Evolutionary conservation across 352 stramenopile species (phyloP).

Genomic region (Globisporangium splendens): DNA sequence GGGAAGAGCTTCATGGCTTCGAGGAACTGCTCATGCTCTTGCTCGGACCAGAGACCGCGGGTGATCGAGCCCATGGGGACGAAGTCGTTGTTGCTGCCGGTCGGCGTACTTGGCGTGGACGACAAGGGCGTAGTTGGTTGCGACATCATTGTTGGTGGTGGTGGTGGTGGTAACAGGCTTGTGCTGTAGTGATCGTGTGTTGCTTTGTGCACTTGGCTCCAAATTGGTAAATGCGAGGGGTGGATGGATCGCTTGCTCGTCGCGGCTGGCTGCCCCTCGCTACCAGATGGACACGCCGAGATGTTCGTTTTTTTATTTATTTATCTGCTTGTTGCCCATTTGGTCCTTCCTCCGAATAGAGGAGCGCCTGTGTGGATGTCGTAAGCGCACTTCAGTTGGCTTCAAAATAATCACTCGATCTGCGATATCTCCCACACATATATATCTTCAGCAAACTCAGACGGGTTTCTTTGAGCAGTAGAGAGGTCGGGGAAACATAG

Average conservation of each 20-base stretch:
- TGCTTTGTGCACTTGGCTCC: not conserved
- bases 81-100: constrained; percentile 2
- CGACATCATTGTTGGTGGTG: not conserved
- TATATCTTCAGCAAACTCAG: no score
- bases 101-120: constrained; percentile 9
- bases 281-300: not conserved
- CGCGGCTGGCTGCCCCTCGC: not conserved
- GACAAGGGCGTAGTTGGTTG: constrained; percentile 4
- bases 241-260: not conserved
- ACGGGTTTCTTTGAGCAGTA: no score
- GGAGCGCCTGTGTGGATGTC: not conserved
- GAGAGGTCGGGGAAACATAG: no score
- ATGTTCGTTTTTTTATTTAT: constrained; percentile 1
- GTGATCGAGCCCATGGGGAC: constrained; percentile 33
- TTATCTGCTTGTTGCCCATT: not conserved
- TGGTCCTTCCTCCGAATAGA: not conserved
- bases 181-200: not conserved
- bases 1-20: constrained; percentile 81
- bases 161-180: not conserved
- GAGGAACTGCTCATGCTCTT: constrained; percentile 81
- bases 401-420: not conserved
- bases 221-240: not conserved
- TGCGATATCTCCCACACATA: no score
- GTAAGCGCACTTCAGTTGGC: not conserved
- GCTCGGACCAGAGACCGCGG: constrained; percentile 66